A percentile compares a stretch with the other conserved stretches of the same genome.
phyloP scores from a whole-genome alignment of 2,329 filamentous ascomycete species.

The Coniochaeta ligniaria region DNA sequence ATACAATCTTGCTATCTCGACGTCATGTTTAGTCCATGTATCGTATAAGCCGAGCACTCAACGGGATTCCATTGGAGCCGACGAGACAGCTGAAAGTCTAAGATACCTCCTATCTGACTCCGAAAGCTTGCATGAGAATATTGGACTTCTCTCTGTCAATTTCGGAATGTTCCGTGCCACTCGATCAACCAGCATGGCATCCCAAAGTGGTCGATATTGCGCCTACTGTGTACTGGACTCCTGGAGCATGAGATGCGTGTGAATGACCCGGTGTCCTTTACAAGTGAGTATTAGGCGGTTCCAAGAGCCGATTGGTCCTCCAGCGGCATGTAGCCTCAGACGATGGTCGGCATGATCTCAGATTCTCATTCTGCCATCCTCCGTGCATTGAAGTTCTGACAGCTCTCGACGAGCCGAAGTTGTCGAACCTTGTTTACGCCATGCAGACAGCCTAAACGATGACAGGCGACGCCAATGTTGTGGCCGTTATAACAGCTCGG shows the following conservation, averaged over 20 bases:
- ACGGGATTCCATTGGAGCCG: neutral
- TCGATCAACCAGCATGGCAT: neutral
- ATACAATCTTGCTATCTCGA: too few species aligned
- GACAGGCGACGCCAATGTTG: neutral
- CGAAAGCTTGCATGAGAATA: neutral
- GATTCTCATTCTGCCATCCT: neutral
- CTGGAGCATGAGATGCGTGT: neutral
- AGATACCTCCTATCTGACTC: neutral
- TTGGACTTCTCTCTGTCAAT: neutral
- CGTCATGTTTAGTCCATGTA: too few species aligned
- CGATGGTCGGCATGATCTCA: neutral
- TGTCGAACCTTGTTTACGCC: neutral
- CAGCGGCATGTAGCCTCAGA: neutral
- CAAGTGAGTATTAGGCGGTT: neutral
- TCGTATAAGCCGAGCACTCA: neutral
- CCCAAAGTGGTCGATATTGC: neutral
- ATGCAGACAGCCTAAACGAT: neutral
- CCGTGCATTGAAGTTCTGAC: neutral
- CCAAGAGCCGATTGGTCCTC: neutral
- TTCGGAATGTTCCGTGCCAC: neutral
- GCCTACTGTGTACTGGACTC: too few species aligned
- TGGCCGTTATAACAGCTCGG: neutral
- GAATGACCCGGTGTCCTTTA: neutral
- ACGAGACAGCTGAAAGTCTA: neutral
- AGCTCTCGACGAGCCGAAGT: neutral